These are phyloP conservation scores for Wickerhamiella spandovensis DNA, from an alignment of 805 yeast species.

Conservation along the genomic window DNA sequence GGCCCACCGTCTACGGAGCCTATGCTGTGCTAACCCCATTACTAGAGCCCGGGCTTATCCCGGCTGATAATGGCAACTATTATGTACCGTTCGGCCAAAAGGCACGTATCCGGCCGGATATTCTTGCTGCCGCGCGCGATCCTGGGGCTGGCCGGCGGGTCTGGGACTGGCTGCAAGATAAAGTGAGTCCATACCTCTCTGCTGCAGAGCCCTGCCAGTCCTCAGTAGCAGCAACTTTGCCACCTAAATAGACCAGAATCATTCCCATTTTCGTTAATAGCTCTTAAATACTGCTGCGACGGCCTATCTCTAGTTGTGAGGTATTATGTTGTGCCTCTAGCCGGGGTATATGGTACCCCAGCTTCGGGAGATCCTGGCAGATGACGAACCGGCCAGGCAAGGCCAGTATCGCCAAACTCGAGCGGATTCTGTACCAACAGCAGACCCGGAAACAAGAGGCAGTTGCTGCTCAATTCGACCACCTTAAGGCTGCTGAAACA, in stretches of 20 bases:
- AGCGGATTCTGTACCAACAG: not conserved
- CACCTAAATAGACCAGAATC: too few species aligned
- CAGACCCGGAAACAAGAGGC: not conserved
- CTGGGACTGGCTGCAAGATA: slow-evolving; percentile 24
- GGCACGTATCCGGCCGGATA: slow-evolving; percentile 28
- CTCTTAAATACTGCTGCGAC: too few species aligned
- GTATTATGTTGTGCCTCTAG: too few species aligned
- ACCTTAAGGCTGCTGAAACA: not conserved
- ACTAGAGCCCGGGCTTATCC: slow-evolving; percentile 26
- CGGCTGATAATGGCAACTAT: slow-evolving; percentile 26
- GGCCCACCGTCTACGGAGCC: slow-evolving; percentile 30
- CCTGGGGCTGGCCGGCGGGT: slow-evolving; percentile 21
- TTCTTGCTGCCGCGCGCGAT: slow-evolving; percentile 22
- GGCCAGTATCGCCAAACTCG: not conserved
- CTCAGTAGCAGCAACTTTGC: too few species aligned
- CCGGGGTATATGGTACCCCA: too few species aligned
- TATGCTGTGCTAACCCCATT: slow-evolving; percentile 33
- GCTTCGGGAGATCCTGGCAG: not conserved
- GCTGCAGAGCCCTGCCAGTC: too few species aligned
- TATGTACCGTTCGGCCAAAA: slow-evolving; percentile 32
- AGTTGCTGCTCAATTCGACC: not conserved
- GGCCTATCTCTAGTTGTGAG: too few species aligned
- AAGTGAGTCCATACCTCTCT: not conserved
- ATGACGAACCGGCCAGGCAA: not conserved
- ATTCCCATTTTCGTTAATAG: too few species aligned